Percentiles rank a stretch among this genome's conserved stretches.
phyloP scores from a whole-genome alignment of 1,284 basidiomycete species.

The Fomitopsis pinicola region DNA sequence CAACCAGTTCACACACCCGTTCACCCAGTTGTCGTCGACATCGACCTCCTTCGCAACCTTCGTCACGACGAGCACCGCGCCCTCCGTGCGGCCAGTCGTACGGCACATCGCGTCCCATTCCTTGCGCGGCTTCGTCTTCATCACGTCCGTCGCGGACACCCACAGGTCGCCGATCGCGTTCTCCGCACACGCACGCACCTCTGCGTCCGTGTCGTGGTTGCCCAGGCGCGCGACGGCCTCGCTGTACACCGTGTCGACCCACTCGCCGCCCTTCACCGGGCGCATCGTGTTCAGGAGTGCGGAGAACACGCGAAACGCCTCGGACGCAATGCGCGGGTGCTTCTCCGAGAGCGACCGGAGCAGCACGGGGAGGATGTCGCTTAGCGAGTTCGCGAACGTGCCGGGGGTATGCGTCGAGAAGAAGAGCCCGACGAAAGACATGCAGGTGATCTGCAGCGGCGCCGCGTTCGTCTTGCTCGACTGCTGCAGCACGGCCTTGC shows the following conservation, averaged over 20 bases:
- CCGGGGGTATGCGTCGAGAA: slow-evolving; percentile 77
- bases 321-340: slow-evolving; percentile 75
- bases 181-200: slow-evolving; percentile 83
- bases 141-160: slow-evolving; percentile 77
- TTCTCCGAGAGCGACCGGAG: slow-evolving; percentile 68
- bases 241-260: slow-evolving; percentile 70
- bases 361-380: slow-evolving; percentile 67
- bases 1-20: slow-evolving; percentile 75
- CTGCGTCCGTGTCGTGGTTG: slow-evolving; percentile 85
- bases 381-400: slow-evolving; percentile 59
- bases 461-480: slow-evolving; percentile 66
- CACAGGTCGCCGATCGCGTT: slow-evolving; percentile 83
- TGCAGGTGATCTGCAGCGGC: slow-evolving; percentile 71
- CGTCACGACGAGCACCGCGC: slow-evolving; percentile 68
- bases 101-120: slow-evolving; percentile 84
- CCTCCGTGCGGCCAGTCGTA: slow-evolving; percentile 68
- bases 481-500: slow-evolving; percentile 60
- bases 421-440: slow-evolving; percentile 83
- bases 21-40: slow-evolving; percentile 75
- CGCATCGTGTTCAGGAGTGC: slow-evolving; percentile 60
- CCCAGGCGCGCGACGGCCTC: slow-evolving; percentile 70
- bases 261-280: slow-evolving; percentile 55
- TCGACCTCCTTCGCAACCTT: slow-evolving; percentile 68
- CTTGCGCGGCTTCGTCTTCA: slow-evolving; percentile 53
- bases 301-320: slow-evolving; percentile 80